Evolutionary conservation across 2,329 filamentous ascomycete species (phyloP).

Genomic region (Septoria petroselini): DNA sequence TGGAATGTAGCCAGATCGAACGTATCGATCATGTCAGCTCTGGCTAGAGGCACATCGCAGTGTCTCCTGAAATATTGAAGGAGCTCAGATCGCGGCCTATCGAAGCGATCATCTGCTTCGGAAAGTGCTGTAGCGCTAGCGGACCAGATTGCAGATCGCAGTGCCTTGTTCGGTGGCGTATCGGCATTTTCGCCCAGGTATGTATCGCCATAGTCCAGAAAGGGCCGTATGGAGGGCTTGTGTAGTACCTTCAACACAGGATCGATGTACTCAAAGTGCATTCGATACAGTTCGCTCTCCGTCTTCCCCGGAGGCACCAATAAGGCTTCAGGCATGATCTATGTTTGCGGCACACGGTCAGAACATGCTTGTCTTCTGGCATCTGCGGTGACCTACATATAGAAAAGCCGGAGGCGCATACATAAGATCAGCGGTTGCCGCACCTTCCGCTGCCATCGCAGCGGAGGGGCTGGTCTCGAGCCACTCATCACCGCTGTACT

Average conservation of each 20-base stretch:
- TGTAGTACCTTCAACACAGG: slow-evolving; percentile 35
- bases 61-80: slow-evolving; percentile 28
- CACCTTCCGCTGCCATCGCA: neutral
- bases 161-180: slow-evolving; percentile 27
- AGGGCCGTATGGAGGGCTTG: slow-evolving; percentile 28
- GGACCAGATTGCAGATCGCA: slow-evolving; percentile 34
- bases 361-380: too few species aligned
- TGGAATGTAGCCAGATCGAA: slow-evolving; percentile 35
- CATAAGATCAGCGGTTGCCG: slow-evolving; percentile 27
- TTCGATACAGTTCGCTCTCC: slow-evolving; percentile 23
- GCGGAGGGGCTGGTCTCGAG: neutral
- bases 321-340: slow-evolving; percentile 33
- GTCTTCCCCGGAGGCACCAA: slow-evolving; percentile 26
- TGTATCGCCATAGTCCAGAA: slow-evolving; percentile 26
- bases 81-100: slow-evolving; percentile 21
- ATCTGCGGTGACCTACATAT: slow-evolving; percentile 22
- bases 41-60: slow-evolving; percentile 32
- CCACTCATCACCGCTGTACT: neutral
- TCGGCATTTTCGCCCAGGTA: slow-evolving; percentile 30
- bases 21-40: slow-evolving; percentile 36
- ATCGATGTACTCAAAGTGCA: slow-evolving; percentile 34
- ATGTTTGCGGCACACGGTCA: too few species aligned
- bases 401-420: slow-evolving; percentile 32
- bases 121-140: slow-evolving; percentile 34
- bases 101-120: slow-evolving; percentile 32